Percentiles rank a stretch among this genome's conserved stretches.
Conservation (phyloP, 1,284 basidiomycete species). For the Chondrostereum purpureum region DNA sequence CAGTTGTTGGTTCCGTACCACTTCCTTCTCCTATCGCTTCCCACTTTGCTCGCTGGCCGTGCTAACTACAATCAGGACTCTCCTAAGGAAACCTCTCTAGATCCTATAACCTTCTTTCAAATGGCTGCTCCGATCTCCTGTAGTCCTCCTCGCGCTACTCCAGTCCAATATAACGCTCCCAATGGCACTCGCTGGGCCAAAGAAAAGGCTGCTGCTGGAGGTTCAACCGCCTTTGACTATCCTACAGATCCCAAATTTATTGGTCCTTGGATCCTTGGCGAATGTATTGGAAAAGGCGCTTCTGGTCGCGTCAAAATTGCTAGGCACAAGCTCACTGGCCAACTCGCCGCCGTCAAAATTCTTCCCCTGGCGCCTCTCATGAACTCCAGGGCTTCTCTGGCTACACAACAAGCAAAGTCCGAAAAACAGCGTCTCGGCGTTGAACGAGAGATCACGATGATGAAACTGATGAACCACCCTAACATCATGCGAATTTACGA, state of each 20-base stretch:
- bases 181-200: conserved; percentile 77
- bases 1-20: neutral
- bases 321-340: conserved; percentile 80
- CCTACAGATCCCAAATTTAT: conserved; percentile 69
- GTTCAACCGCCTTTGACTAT: conserved; percentile 60
- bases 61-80: conserved; percentile 1
- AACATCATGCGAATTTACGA: conserved; percentile 96
- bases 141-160: conserved; percentile 61
- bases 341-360: conserved; percentile 97
- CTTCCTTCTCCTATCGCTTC: conserved; percentile 5
- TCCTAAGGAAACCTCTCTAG: conserved; percentile 7
- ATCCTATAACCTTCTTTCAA: conserved; percentile 18
- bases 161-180: conserved; percentile 59
- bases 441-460: conserved; percentile 97
- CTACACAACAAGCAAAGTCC: conserved; percentile 67
- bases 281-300: conserved; percentile 93
- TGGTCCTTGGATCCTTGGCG: conserved; percentile 83
- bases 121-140: conserved; percentile 33
- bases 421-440: conserved; percentile 91
- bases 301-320: conserved; percentile 96
- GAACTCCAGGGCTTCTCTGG: conserved; percentile 70
- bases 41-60: conserved; percentile 6
- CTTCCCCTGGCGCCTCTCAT: conserved; percentile 84
- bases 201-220: conserved; percentile 70
- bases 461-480: conserved; percentile 99